These are phyloP conservation scores for Claviceps sp. DNA, from an alignment of 2,329 filamentous ascomycete genomes.

Conservation along the genomic window DNA sequence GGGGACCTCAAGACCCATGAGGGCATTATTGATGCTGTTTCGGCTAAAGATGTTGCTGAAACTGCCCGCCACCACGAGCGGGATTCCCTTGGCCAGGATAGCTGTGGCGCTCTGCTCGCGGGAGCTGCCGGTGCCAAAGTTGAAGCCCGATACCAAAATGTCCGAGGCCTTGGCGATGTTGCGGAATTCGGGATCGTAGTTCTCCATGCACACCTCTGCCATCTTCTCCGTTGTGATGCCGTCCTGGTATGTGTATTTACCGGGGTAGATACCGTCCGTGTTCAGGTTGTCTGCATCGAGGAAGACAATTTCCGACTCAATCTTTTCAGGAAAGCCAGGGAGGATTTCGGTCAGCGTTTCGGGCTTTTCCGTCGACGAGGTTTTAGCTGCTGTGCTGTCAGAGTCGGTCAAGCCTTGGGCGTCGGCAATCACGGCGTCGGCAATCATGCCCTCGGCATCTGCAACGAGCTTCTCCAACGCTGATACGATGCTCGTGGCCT, in stretches of 20 bases:
- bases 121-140: slow-evolving; percentile 63
- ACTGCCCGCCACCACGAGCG: slow-evolving; percentile 65
- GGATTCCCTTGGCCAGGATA: slow-evolving; percentile 67
- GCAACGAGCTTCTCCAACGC: slow-evolving; percentile 58
- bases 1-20: slow-evolving; percentile 60
- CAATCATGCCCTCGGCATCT: slow-evolving; percentile 52
- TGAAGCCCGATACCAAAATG: slow-evolving; percentile 74
- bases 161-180: slow-evolving; percentile 53
- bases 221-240: slow-evolving; percentile 63
- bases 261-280: slow-evolving; percentile 1
- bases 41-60: slow-evolving; percentile 75
- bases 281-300: neutral
- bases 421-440: slow-evolving; percentile 39
- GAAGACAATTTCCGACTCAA: neutral
- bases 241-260: slow-evolving; percentile 87
- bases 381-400: neutral
- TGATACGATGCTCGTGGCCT: slow-evolving; percentile 44
- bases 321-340: slow-evolving; percentile 1
- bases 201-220: slow-evolving; percentile 85
- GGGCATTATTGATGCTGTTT: slow-evolving; percentile 68
- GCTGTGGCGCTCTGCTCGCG: slow-evolving; percentile 80
- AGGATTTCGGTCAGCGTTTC: slow-evolving; percentile 8
- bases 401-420: slow-evolving; percentile 32
- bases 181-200: slow-evolving; percentile 69
- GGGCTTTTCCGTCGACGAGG: neutral